Conservation (phyloP, 352 stramenopile genomes). For the Phytopythium ostracodes region DNA sequence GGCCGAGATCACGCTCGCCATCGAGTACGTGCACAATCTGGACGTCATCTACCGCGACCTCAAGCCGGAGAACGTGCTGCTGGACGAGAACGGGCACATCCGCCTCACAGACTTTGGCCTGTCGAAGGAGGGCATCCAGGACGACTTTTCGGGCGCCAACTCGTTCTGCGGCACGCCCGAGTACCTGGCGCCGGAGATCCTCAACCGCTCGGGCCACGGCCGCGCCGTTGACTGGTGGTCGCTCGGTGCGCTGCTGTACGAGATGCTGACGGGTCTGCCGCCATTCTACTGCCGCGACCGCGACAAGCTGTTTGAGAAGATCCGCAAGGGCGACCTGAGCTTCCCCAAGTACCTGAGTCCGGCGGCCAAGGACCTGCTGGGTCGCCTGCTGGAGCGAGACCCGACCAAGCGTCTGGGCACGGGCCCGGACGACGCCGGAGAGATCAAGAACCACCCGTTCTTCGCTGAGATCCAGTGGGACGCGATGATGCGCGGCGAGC, state of each 20-base stretch:
- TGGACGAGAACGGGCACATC: constrained; percentile 95
- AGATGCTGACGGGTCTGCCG: constrained; percentile 76
- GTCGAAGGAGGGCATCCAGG: constrained; percentile 82
- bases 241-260: constrained; percentile 86
- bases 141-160: constrained; percentile 94
- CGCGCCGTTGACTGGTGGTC: constrained; percentile 98
- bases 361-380: constrained; percentile 83
- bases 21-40: constrained; percentile 93
- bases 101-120: constrained; percentile 98
- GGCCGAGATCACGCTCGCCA: constrained; percentile 95
- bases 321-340: constrained; percentile 91
- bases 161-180: constrained; percentile 97
- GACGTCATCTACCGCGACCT: constrained; percentile 97
- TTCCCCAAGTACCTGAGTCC: constrained; percentile 94
- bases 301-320: constrained; percentile 97
- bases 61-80: constrained; percentile 98
- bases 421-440: constrained; percentile 66
- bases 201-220: constrained; percentile 95
- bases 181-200: constrained; percentile 99
- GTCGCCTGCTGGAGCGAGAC: constrained; percentile 93
- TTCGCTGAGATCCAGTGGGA: constrained; percentile 83
- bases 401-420: constrained; percentile 91
- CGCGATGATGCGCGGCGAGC: constrained; percentile 38
- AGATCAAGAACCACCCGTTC: constrained; percentile 85
- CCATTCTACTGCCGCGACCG: constrained; percentile 96